A percentile compares a stretch with the other conserved stretches of the same genome.
Conservation (phyloP, 768 basidiomycete species). For the Neoboletus brunneissimus region DNA sequence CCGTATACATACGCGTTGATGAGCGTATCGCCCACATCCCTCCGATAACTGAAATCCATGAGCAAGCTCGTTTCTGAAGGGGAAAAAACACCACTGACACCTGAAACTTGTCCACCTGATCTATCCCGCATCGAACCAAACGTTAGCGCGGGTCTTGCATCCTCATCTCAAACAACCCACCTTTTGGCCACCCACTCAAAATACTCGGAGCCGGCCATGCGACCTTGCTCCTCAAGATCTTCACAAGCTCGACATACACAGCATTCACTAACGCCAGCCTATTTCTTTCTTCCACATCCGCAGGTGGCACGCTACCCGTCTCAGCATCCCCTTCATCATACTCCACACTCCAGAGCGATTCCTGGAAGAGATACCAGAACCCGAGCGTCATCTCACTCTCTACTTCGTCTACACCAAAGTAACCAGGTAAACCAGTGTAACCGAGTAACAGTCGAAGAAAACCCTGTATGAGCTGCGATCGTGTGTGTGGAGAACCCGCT, state of each 20-base stretch:
- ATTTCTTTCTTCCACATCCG: constrained; percentile 32
- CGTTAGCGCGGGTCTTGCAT: constrained; percentile 1
- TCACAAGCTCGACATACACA: constrained; percentile 77
- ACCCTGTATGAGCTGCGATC: constrained; percentile 57
- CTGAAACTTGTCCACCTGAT: constrained; percentile 76
- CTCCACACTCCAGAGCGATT: constrained; percentile 73
- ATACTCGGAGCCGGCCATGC: constrained; percentile 57
- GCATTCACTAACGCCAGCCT: constrained; percentile 60
- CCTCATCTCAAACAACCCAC: constrained; percentile 36
- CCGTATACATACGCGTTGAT: constrained; percentile 70
- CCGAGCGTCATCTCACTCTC: constrained; percentile 83
- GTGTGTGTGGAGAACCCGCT: constrained; percentile 36
- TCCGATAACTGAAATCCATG: constrained; percentile 56
- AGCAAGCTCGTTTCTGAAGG: background rate
- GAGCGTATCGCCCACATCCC: constrained; percentile 84
- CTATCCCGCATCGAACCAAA: constrained; percentile 35
- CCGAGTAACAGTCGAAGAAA: constrained; percentile 70
- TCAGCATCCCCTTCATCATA: constrained; percentile 42
- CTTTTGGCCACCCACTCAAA: constrained; percentile 61
- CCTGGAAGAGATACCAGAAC: constrained; percentile 91
- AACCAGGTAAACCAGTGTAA: constrained; percentile 73
- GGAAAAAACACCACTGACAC: constrained; percentile 47
- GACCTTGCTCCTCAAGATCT: constrained; percentile 67
- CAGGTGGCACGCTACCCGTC: constrained; percentile 16
- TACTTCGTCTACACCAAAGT: constrained; percentile 81